Base-by-base conservation (phyloP, 2,329 filamentous ascomycete genomes). In the Didymella arachidicola region DNA sequence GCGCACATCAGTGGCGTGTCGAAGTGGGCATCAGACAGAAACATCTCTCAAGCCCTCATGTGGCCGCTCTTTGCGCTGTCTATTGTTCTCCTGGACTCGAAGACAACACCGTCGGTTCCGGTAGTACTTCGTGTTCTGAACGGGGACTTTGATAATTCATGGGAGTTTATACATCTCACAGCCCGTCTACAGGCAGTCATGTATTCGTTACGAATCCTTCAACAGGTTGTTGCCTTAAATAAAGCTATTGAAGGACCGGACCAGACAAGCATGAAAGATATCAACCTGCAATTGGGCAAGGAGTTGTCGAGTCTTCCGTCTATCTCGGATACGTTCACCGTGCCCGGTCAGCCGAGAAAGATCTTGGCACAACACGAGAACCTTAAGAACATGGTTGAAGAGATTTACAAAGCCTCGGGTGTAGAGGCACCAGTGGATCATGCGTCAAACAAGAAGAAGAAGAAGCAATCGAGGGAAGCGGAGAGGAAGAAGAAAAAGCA, bases 191-290 rank as follows among this genome's bases (percentile, higher is more conserved):
- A 82, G 48, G 78, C 79, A 6, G 70, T 71, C 1, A 67, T 79
- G 7, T 82, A 82, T 58, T 81, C 79, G 0, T 45, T 81, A 0
- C 71, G 79, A 2, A 75, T 81, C 53, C 66, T 81, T 14, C 70
- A 70, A 25, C 80, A 81, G 52, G 66, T 78, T 10, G 53, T 76
- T 11, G 43, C 53, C 1, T 64, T 75, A 8, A 66, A 69, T 55
- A 53, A 73, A 0, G 49, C 57, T 12, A 32, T 58, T 2, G 22
- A 49, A 7, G 38, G 49, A 18, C 18, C 8, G 5, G 36, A 6
- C 0, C 2, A 29, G 0, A 19, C 18, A 16, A 25, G 16, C 16
- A 12, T 12, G 8, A 26, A 6, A 1, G 34, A 54, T 2, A 5
- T 18, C 16, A n/a, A 36, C 62, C 0, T 32, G 19, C 10, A 64